Evolutionary conservation across 495 filamentous ascomycete genomes (phyloP), one percentile per base, ranked within the genome.

Genomic region (Aspergillus nidulans): DNA sequence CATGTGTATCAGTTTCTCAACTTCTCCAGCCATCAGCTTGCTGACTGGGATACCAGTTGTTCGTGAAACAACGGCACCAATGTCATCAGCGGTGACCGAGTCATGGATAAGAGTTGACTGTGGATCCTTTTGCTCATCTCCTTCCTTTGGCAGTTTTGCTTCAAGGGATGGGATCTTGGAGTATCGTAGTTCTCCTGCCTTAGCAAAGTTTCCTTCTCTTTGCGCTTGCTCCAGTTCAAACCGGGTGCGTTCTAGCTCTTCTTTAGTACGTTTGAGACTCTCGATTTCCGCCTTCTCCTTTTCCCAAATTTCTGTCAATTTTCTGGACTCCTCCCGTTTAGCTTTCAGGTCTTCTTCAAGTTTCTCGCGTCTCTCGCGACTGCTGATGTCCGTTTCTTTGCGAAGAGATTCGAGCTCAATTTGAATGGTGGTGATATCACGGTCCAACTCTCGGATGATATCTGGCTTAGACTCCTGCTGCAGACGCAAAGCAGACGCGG

Each of bases 391-490:
- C 13, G 85, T 95, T 69, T 98, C 94, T 59, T 97, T 97, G 46
- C 94, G 82, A 25, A 98, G 78, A 49, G 92, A 96, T 67, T 98
- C 94, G 1, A 98, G 78, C 69, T 98, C 94, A 60, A 98, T 98
- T 62, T 96, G 92, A 36, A 97, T 89, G 1, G 94, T 97, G 77
- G 96, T 92, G 46, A 98, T 96, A 62, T 89, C 87, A 44, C 92
- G 89, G 62, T 97, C 94, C 18, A 97, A 80, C 47, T 87, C 83
- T 64, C 91, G 84, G 25, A 98, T 97, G 13, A 90, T 83, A 55
- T 98, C 94, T 0, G 94, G 94, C 58, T 95, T 96, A 61, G 90
- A 96, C 71, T 98, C 94, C 68, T 98, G 94, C 65, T 98, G 94
- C 55, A 98, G 69, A 16, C 94, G 81, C 8, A 97, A 75, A 12